Base-by-base conservation (phyloP, 306 rosid genomes). In the Fagus crenata region DNA sequence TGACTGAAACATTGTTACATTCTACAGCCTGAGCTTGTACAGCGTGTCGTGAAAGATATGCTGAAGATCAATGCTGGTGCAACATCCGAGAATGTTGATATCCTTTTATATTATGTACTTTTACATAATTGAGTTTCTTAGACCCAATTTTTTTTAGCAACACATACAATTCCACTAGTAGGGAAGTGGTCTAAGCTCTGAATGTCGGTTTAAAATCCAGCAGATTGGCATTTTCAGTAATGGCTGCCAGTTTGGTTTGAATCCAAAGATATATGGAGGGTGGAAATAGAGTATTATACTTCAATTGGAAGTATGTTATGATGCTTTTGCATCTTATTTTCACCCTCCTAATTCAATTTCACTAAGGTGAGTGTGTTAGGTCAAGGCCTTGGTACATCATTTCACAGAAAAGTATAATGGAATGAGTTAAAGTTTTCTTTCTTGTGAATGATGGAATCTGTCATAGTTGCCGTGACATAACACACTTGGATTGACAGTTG, bases 21-120 rank as follows among this genome's bases (percentile, higher is more conserved):
- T 86, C 84, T 89, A 67, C 92, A 94, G 97, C 99, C 99, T 43
- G 97, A 95, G 89, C 92, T 95, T 71, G 97, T 95, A 37, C 92
- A 92, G 2, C 93, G 93, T 3, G 99, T 92, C 77, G 96, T 92
- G 93, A 91, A 91, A 85, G 97, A 95, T 86, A 86, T 95, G 56
- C 90, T 92, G 80, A 92, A 88, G 68, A 92, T 95, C 70, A 84
- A 89, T 61, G 93, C 96, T 12, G 84, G 97, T 75, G 91, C 97
- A 82, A 84, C 93, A 54, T 85, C 92, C 0, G 96, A 89, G 63
- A 92, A 85, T 84, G 78, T 84, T 33, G 92, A 94, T 90, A 90
- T 90, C 96, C 98, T 93, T 85, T 37, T 40, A 59, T 69, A 53
- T 63, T 53, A 41, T 9, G 40, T n/a, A 58, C 56, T 28, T 43